Evolutionary conservation across 768 basidiomycete genomes (phyloP).

Genomic region (Russula earlei): DNA sequence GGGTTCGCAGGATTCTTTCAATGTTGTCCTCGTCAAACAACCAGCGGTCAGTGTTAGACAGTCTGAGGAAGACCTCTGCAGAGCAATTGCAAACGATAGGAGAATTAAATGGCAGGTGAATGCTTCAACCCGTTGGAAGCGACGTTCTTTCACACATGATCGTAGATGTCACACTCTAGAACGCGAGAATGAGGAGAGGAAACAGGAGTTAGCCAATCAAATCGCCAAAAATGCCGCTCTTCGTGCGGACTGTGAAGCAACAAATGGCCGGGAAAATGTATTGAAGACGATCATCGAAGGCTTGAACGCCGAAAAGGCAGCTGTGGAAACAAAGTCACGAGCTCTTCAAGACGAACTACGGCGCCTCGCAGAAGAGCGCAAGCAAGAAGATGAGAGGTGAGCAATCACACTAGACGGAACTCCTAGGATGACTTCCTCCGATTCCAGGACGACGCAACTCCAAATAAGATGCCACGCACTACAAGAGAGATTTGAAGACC

Average conservation of each 20-base stretch:
- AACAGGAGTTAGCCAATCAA: conserved; percentile 6
- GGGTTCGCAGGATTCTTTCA: conserved; percentile 2
- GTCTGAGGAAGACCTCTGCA: conserved; percentile 2
- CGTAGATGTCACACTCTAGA: conserved; percentile 11
- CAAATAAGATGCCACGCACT: conserved; percentile 30
- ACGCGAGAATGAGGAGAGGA: conserved; percentile 3
- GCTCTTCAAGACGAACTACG: conserved; percentile 7
- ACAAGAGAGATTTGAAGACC: conserved; percentile 54
- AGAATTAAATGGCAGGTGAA: conserved; percentile 9
- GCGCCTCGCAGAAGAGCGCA: conserved; percentile 1
- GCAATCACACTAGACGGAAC: neutral
- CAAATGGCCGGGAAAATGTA: conserved; percentile 4
- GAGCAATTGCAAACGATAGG: conserved; percentile 14
- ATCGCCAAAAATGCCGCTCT: neutral
- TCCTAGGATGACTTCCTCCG: neutral
- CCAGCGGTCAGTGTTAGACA: conserved; percentile 7
- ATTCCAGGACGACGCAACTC: conserved; percentile 12
- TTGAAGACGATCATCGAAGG: neutral
- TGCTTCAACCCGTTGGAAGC: neutral
- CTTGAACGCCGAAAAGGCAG: conserved; percentile 7
- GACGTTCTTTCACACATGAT: neutral
- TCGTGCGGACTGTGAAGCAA: neutral
- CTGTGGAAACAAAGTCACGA: neutral
- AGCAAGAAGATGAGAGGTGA: conserved; percentile 9
- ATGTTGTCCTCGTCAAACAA: conserved; percentile 11